These are phyloP conservation scores for Colletotrichum sp. DNA, from an alignment of 2,329 filamentous ascomycete genomes.

Conservation along the genomic window DNA sequence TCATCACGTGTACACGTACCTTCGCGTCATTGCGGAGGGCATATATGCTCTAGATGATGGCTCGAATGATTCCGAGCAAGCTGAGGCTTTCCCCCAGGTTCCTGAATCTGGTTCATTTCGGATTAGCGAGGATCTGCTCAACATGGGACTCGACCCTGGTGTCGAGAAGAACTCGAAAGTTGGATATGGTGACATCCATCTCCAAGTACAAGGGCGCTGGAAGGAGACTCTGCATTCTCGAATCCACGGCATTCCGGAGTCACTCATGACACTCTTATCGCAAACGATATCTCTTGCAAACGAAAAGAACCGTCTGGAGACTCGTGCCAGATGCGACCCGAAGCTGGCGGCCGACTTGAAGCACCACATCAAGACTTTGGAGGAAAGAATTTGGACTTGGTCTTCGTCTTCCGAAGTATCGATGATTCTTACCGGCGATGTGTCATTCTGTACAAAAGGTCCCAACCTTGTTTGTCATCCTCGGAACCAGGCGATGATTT, in stretches of 20 bases:
- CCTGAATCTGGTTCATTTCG: slow-evolving; percentile 23
- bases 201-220: slow-evolving; percentile 43
- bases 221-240: slow-evolving; percentile 45
- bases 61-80: neutral
- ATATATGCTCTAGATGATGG: neutral
- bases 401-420: slow-evolving; percentile 15
- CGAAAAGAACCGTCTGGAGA: slow-evolving; percentile 38
- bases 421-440: neutral
- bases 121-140: slow-evolving; percentile 27
- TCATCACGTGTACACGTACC: slow-evolving; percentile 51
- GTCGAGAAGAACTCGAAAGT: slow-evolving; percentile 37
- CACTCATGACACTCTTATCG: slow-evolving; percentile 43
- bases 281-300: slow-evolving; percentile 46
- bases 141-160: slow-evolving; percentile 24
- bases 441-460: neutral
- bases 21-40: slow-evolving; percentile 49
- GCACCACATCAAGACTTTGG: slow-evolving; percentile 33
- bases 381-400: slow-evolving; percentile 35
- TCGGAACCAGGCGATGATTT: slow-evolving; percentile 33
- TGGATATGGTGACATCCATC: slow-evolving; percentile 48
- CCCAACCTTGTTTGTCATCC: slow-evolving; percentile 8
- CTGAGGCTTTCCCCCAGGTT: neutral
- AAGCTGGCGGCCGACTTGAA: slow-evolving; percentile 28
- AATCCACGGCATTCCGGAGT: slow-evolving; percentile 49
- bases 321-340: slow-evolving; percentile 24